Percentiles rank a stretch among this genome's conserved stretches.
These are phyloP conservation scores for Rhodotorula diobovata DNA, from an alignment of 768 basidiomycete species.

Conservation along the genomic window DNA sequence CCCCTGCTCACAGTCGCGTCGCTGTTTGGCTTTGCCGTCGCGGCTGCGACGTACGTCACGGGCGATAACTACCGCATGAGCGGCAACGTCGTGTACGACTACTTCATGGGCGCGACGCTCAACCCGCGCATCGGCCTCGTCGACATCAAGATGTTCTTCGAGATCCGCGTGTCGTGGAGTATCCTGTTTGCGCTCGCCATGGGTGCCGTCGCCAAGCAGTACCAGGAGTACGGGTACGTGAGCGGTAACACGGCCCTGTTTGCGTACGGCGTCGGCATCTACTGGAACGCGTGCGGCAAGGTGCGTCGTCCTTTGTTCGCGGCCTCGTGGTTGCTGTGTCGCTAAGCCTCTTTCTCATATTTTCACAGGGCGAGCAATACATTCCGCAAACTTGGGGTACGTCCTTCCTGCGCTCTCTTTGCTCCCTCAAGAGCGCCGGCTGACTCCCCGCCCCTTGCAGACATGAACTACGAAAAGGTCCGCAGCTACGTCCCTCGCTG, in stretches of 20 bases:
- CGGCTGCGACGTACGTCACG: slow-evolving; percentile 71
- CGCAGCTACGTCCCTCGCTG: neutral
- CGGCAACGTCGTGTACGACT: slow-evolving; percentile 76
- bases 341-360: neutral
- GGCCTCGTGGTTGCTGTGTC: slow-evolving; percentile 19
- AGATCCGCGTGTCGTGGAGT: slow-evolving; percentile 82
- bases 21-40: slow-evolving; percentile 78
- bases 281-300: slow-evolving; percentile 78
- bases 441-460: neutral
- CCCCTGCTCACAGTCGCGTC: slow-evolving; percentile 92
- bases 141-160: slow-evolving; percentile 89
- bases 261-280: slow-evolving; percentile 91
- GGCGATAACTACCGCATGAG: slow-evolving; percentile 86
- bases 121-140: slow-evolving; percentile 88
- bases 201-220: slow-evolving; percentile 91
- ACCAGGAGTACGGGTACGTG: slow-evolving; percentile 83
- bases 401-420: neutral
- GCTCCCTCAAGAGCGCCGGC: neutral
- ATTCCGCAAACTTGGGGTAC: slow-evolving; percentile 92
- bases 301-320: neutral
- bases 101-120: slow-evolving; percentile 87
- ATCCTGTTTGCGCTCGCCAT: slow-evolving; percentile 88
- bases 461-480: slow-evolving; percentile 91
- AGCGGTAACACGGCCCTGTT: slow-evolving; percentile 96
- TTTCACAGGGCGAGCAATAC: slow-evolving; percentile 60